These are phyloP conservation scores for Xanthoparmelia taractica DNA, from an alignment of 495 filamentous ascomycete species.

Conservation along the genomic window DNA sequence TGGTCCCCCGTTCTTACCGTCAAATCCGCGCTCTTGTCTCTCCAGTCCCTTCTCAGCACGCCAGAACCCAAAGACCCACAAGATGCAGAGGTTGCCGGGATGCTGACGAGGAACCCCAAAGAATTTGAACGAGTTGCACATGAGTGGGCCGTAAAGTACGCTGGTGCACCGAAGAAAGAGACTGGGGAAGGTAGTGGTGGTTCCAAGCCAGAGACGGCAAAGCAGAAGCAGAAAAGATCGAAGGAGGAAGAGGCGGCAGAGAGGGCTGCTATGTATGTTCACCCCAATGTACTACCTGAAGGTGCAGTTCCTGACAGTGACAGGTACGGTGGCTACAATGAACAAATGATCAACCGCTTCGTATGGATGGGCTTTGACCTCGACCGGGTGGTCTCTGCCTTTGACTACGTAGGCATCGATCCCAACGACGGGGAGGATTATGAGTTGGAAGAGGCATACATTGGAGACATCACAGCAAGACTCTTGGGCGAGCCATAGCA, in stretches of 20 bases:
- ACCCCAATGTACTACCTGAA: slow-evolving; percentile 20
- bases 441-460: slow-evolving; percentile 74
- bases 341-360: slow-evolving; percentile 80
- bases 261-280: slow-evolving; percentile 39
- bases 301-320: slow-evolving; percentile 19
- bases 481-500: slow-evolving; percentile 65
- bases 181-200: slow-evolving; percentile 44
- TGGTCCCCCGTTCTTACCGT: slow-evolving; percentile 96
- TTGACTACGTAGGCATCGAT: slow-evolving; percentile 75
- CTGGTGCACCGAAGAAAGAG: slow-evolving; percentile 60
- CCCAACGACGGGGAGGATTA: slow-evolving; percentile 69
- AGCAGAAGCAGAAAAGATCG: slow-evolving; percentile 42
- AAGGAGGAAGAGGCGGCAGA: slow-evolving; percentile 37
- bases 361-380: slow-evolving; percentile 90
- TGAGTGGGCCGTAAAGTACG: slow-evolving; percentile 83
- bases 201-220: slow-evolving; percentile 41
- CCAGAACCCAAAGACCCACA: slow-evolving; percentile 96
- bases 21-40: slow-evolving; percentile 85
- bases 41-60: slow-evolving; percentile 86
- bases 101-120: slow-evolving; percentile 72
- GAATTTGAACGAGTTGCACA: slow-evolving; percentile 76
- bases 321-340: slow-evolving; percentile 87
- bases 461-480: slow-evolving; percentile 81
- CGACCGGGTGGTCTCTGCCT: slow-evolving; percentile 77
- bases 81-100: slow-evolving; percentile 89